Base-by-base conservation (phyloP, 2,329 filamentous ascomycete species). In the Beauveria asiatica region DNA sequence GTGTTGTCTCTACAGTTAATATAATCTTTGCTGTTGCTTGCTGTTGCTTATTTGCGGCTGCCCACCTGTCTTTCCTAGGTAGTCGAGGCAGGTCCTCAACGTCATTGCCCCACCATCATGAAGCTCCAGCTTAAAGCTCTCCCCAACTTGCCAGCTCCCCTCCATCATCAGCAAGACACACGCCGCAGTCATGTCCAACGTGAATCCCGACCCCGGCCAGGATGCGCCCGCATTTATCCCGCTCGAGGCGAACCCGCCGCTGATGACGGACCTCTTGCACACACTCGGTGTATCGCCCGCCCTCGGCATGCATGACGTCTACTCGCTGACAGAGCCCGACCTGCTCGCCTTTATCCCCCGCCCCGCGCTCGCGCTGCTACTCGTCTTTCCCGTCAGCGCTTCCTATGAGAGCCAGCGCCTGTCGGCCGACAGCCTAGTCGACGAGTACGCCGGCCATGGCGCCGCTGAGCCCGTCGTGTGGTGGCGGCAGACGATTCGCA, bases 401-500 rank as follows among this genome's bases (percentile, higher is more conserved):
- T 81, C 83, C 46, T 97, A 96, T 80, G 89, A 96, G 75, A 82
- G 80, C 62, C 85, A 87, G 70, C 88, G 92, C 37, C 73, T 82
- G 61, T 78, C 83, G 48, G 92, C 96, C 77, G 92, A 97, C 75
- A 76, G 77, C 55, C 71, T 80, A 23, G 76, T 78, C 46, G 65
- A 76, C 2, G 83, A 85, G 44, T 96, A 96, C 76, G 70, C 72
- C 0, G 88, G 87, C 48, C 80, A 78, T 19, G 92, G 92, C 1
- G 75, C 81, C 0, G 70, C 68, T 0, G 90, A 97, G 70, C 87
- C 90, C 5, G 90, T 97, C 0, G 69, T 96, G 8, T 99, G 93
- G 94, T 97, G 92, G 80, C 89, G 85, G 67, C 93, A 97, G 77
- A 97, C 92, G 0, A 97, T 97, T 67, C 83, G 89, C 62, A 96